Base-by-base conservation (phyloP, 176 grass and related monocot species). In the Ampelocalamus luodianensis region DNA sequence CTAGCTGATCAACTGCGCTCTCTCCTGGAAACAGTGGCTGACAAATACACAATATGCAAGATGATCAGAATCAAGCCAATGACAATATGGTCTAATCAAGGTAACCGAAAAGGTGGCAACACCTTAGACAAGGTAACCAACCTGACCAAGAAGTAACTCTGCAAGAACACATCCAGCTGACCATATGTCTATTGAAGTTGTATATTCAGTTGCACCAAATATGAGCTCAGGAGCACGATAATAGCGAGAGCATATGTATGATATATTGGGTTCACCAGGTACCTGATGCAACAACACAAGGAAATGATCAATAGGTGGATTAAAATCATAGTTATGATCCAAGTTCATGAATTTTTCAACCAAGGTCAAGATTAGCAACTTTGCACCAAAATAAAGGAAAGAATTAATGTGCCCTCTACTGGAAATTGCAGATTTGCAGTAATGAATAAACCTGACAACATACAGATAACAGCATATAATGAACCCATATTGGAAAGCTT, bases 21-120 rank as follows among this genome's bases (percentile, higher is more conserved):
- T 91, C 94, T 79, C 94, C 94, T 55, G 94, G 94, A 93, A 96
- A 96, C 49, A 96, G 69, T 51, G 94, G 91, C 94, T 96, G 87
- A 42, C 70, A 87, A 87, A 87, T 22, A 51, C 55, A 90, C 11
- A 72, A 70, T 74, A 90, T 37, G 20, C 4, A 77, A 79, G 14
- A 65, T 44, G 37, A 59, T 89, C 39, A 89, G 71, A 87, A 74
- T 71, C 37, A 58, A 26, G 49, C 17, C 45, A 74, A 0, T 24
- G 3, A 79, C 51, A 32, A 32, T 20, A 59, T 50, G 11, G 17
- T 62, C 11, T 9, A 78, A 72, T 51, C 23, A 44, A 79, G 50
- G n/a, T 54, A 71, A 6, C 72, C 4, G 7, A 56, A 74, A 51
- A 70, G 32, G 22, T 69, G 10, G 29, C 34, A 39, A 55, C 3